Base-by-base conservation (phyloP, 192 early-diverging fungal species). In the Dimargaris xerosporica region DNA sequence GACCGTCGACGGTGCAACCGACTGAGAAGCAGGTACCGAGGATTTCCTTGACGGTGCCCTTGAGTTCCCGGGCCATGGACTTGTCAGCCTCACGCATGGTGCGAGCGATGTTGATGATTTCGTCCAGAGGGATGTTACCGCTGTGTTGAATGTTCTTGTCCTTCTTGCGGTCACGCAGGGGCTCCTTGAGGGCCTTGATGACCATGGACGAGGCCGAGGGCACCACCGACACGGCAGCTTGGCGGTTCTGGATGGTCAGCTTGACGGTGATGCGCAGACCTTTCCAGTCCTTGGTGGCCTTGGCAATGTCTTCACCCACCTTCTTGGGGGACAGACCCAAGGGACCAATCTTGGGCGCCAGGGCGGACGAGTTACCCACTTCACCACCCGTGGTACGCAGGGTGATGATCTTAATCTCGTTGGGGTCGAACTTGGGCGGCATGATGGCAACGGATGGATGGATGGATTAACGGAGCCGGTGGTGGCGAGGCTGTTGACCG, bases 281-380 rank as follows among this genome's bases (percentile, higher is more conserved):
- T 85, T 99, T 99, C 89, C 89, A 99, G 71, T 91, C 93, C 76
- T 90, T 80, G 72, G 96, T 99, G 66, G 88, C 93, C 86, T 99
- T 99, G 84, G 96, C 96, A 69, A 99, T 99, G 76, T 99, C 96
- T 82, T 99, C 96, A 84, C 96, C 96, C 61, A 95, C 89, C 86
- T 99, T 99, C 86, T 99, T 99, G 81, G 96, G 96, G 60, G 94
- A 90, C 64, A 89, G 78, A 96, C 96, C 96, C 69, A 99, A 90
- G 71, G 96, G 96, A 93, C 96, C 96, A 68, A 99, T 91, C 89
- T 99, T 99, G 76, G 96, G 94, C 60, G 96, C 96, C 60, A 99
- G 85, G 50, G 93, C 92, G 71, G 88, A 90, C 71, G 91, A 91
- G 80, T 91, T 88, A 82, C 88, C 90, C 70, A 97, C 94, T 78